A percentile compares a stretch with the other conserved stretches of the same genome.
Conservation (phyloP, 2,329 filamentous ascomycete genomes). For the Phaeophleospora eucalypticola region DNA sequence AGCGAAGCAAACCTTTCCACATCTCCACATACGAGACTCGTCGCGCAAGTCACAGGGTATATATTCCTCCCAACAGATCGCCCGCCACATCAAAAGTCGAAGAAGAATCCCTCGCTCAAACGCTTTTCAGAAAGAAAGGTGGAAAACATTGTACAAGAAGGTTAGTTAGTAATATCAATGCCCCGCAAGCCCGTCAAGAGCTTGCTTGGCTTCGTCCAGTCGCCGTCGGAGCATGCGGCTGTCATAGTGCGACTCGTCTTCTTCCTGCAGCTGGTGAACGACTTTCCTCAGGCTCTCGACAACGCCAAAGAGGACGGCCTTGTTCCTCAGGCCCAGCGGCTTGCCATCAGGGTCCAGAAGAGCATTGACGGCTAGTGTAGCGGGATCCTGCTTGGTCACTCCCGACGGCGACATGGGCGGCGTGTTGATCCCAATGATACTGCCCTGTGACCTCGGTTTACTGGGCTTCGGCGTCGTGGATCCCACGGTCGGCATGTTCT, state of each 20-base stretch:
- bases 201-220: conserved; percentile 68
- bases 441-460: background rate
- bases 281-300: conserved; percentile 54
- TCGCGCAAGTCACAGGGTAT: too few relatives aligned
- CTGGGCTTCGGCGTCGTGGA: conserved; percentile 7
- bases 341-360: conserved; percentile 37
- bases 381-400: conserved; percentile 35
- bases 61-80: too few relatives aligned
- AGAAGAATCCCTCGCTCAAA: too few relatives aligned
- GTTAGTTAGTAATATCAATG: background rate
- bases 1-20: too few relatives aligned
- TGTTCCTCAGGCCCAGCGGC: conserved; percentile 51
- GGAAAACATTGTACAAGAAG: too few relatives aligned
- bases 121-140: too few relatives aligned
- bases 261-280: conserved; percentile 47
- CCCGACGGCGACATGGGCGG: conserved; percentile 18
- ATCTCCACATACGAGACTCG: too few relatives aligned
- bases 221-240: conserved; percentile 63
- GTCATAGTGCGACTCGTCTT: conserved; percentile 50
- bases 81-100: too few relatives aligned
- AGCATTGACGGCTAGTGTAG: conserved; percentile 35
- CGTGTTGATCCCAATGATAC: conserved; percentile 10
- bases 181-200: conserved; percentile 58
- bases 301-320: conserved; percentile 48
- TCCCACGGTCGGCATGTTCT: conserved; percentile 24